These are phyloP conservation scores for Pleurostoma richardsiae DNA, from an alignment of 2,329 filamentous ascomycete species.

Conservation along the genomic window DNA sequence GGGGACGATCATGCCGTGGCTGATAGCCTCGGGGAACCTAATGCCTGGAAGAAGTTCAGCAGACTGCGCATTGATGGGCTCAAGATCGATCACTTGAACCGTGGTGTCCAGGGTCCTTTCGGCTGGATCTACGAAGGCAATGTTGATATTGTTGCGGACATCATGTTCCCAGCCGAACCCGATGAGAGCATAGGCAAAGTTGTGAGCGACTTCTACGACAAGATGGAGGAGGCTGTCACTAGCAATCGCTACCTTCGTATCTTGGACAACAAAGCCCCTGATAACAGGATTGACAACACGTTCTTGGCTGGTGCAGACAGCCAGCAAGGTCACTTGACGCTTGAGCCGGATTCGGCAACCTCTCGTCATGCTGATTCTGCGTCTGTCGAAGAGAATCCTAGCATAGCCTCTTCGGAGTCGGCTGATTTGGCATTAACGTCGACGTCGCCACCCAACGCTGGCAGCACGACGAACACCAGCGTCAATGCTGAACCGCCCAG, in stretches of 20 bases:
- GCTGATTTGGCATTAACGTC: not conserved
- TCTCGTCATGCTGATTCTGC: not conserved
- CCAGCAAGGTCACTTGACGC: slow-evolving; percentile 4
- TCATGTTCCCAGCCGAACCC: slow-evolving; percentile 86
- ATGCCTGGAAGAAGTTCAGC: slow-evolving; percentile 92
- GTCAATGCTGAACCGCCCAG: slow-evolving; percentile 56
- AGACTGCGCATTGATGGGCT: slow-evolving; percentile 87
- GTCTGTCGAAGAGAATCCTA: slow-evolving; percentile 1
- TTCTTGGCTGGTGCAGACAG: not conserved
- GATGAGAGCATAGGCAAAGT: slow-evolving; percentile 90
- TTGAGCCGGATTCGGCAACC: not conserved
- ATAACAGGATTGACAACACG: slow-evolving; percentile 11
- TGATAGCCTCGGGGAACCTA: slow-evolving; percentile 58
- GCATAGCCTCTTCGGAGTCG: not conserved
- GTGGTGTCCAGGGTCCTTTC: slow-evolving; percentile 88
- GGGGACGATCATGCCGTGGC: slow-evolving; percentile 49
- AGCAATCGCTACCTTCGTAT: slow-evolving; percentile 64
- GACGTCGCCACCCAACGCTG: slow-evolving; percentile 7
- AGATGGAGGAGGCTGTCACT: slow-evolving; percentile 86
- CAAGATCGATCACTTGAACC: slow-evolving; percentile 93
- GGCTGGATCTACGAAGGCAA: slow-evolving; percentile 98
- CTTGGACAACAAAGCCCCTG: slow-evolving; percentile 40
- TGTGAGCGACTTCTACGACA: slow-evolving; percentile 95
- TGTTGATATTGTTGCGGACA: slow-evolving; percentile 91
- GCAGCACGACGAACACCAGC: slow-evolving; percentile 3